Base-by-base conservation (phyloP, 352 stramenopile genomes). In the Bremia lactucae region DNA sequence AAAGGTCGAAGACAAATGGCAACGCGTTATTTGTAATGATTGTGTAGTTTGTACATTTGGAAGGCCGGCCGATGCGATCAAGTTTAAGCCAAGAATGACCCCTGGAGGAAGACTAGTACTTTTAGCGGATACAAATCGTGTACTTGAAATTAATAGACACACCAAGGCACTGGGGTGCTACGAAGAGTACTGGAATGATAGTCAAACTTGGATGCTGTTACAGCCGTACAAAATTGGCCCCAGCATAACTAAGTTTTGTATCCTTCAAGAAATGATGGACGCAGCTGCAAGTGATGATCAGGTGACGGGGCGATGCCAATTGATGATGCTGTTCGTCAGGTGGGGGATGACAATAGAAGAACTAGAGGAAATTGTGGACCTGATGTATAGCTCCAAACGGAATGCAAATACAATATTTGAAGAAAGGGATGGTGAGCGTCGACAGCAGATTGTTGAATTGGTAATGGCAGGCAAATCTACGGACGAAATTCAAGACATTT, bases 391-490 rank as follows among this genome's bases (percentile, higher is more conserved):
- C 2, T 29, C 44, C 2, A 8, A 24, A 3, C 4, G 11, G 7
- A 33, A 20, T n/a, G 2, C n/a, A n/a, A n/a, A 31, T 13, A 20
- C 3, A 11, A 33, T 19, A n/a, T 22, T n/a, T 6, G 6, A 9
- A 21, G 39, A 1, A 10, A 39, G 37, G 13, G 28, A 4, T 47
- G 13, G 22, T 15, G 29, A 53, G 14, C 37, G 46, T 47, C 36
- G 31, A 31, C 28, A 18, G 31, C 36, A 36, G n/a, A 44, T 44
- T 26, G 4, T 51, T 25, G 22, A 51, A 26, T 19, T 44, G 18
- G 16, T 39, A 36, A 37, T n/a, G n/a, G n/a, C n/a, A n/a, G n/a
- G n/a, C n/a, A n/a, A n/a, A 25, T 31, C 33, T 7, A 16, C 33
- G 16, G n/a, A 24, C 14, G 24, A 44, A 36, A 14, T 23, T 28